A percentile compares a stretch with the other conserved stretches of the same genome.
phyloP scores from a whole-genome alignment of 2,329 filamentous ascomycete species.

The Sclerotinia trifoliorum region DNA sequence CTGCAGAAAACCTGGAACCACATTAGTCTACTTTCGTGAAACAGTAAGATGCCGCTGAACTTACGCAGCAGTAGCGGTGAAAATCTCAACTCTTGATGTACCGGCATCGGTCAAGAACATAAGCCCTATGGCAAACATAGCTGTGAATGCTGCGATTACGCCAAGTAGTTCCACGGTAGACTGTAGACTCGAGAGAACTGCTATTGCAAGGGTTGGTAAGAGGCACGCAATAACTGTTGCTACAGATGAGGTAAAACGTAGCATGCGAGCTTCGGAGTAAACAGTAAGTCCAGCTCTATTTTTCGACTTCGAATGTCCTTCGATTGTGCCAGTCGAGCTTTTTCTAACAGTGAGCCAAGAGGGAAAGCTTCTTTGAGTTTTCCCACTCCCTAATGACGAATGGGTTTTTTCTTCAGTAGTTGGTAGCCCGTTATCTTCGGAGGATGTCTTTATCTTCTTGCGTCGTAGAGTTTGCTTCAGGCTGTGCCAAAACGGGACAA shows the following conservation, averaged over 20 bases:
- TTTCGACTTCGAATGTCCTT: neutral
- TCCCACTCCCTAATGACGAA: neutral
- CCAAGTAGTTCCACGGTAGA: slow-evolving; percentile 21
- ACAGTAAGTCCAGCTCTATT: neutral
- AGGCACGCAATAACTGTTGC: slow-evolving; percentile 30
- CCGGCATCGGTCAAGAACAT: slow-evolving; percentile 26
- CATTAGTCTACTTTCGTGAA: neutral
- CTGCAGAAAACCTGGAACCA: slow-evolving; percentile 27
- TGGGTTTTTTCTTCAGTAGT: slow-evolving; percentile 1
- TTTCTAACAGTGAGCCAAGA: neutral
- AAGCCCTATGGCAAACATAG: slow-evolving; percentile 29
- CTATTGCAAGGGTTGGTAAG: slow-evolving; percentile 28
- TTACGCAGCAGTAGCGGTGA: slow-evolving; percentile 34
- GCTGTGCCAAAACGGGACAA: slow-evolving; percentile 25
- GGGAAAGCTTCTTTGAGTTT: neutral
- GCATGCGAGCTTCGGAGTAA: slow-evolving; percentile 14
- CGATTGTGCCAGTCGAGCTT: neutral
- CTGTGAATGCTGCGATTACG: slow-evolving; percentile 27
- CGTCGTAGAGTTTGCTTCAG: neutral
- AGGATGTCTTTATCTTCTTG: neutral
- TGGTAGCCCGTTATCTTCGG: neutral
- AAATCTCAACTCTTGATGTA: slow-evolving; percentile 30
- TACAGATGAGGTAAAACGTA: slow-evolving; percentile 25
- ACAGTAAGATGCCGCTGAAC: neutral
- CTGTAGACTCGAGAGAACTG: slow-evolving; percentile 27